phyloP scores from a whole-genome alignment of 2,329 filamentous ascomycete species.

The Chaetomium olivaceum region DNA sequence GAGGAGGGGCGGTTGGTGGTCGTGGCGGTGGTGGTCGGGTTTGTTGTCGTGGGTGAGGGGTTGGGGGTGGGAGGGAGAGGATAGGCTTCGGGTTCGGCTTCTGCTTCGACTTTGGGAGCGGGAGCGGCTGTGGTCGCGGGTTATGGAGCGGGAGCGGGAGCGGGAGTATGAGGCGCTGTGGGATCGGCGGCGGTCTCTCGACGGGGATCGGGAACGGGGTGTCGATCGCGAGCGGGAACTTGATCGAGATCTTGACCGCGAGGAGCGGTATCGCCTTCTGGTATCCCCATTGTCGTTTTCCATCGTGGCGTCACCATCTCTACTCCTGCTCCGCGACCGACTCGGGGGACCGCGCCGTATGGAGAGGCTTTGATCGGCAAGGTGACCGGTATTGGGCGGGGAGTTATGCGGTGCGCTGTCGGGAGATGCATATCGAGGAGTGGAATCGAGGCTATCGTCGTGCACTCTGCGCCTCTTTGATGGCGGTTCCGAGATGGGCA shows the following conservation, averaged over 20 bases:
- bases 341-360: constrained; percentile 33
- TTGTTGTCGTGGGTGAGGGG: constrained; percentile 30
- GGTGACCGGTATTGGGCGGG: constrained; percentile 12
- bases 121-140: constrained; percentile 25
- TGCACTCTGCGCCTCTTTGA: constrained; percentile 46
- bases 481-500: constrained; percentile 37
- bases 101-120: constrained; percentile 3
- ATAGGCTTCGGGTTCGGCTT: constrained; percentile 15
- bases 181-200: constrained; percentile 35
- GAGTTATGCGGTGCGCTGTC: constrained; percentile 30
- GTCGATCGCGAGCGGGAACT: constrained; percentile 33
- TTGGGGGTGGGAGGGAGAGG: constrained; percentile 11
- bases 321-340: constrained; percentile 30
- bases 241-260: constrained; percentile 26
- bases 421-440: constrained; percentile 47
- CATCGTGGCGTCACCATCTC: constrained; percentile 4
- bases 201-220: constrained; percentile 30
- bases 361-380: constrained; percentile 31
- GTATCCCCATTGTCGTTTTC: constrained; percentile 18
- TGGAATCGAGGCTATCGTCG: constrained; percentile 44
- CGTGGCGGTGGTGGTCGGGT: constrained; percentile 39
- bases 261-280: constrained; percentile 30
- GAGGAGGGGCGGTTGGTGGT: constrained; percentile 51
- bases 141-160: constrained; percentile 40
- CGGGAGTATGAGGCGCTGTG: constrained; percentile 39